Percentiles rank a stretch among this genome's conserved stretches.
phyloP scores from a whole-genome alignment of 208 protist species.

The Leishmania aethiopica region DNA sequence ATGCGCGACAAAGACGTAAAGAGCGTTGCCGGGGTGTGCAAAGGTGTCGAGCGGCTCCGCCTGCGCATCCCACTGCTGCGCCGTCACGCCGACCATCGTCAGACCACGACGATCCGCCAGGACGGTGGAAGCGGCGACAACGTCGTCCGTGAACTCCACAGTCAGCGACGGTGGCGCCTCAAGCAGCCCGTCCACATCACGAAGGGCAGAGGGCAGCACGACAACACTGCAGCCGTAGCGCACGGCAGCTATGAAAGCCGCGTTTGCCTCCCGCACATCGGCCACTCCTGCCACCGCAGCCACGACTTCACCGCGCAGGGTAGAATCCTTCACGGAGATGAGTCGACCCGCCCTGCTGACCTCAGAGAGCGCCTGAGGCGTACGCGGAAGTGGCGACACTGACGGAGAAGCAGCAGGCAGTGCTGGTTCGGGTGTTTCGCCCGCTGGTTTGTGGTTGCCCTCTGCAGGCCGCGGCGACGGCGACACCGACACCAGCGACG shows the following conservation, averaged over 20 bases:
- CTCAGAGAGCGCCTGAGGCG: background rate
- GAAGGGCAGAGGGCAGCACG: slow-evolving; percentile 52
- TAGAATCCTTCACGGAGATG: slow-evolving; percentile 16
- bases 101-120: slow-evolving; percentile 44
- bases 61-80: slow-evolving; percentile 25
- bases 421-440: background rate
- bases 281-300: slow-evolving; percentile 46
- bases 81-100: slow-evolving; percentile 52
- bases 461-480: background rate
- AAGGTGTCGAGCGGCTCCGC: slow-evolving; percentile 48
- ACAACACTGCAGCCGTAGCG: slow-evolving; percentile 65
- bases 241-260: slow-evolving; percentile 57
- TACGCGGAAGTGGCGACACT: slow-evolving; percentile 11
- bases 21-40: slow-evolving; percentile 49
- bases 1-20: slow-evolving; percentile 66
- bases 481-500: background rate
- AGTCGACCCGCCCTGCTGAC: slow-evolving; percentile 6
- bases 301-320: slow-evolving; percentile 58
- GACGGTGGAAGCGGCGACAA: slow-evolving; percentile 43
- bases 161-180: slow-evolving; percentile 44
- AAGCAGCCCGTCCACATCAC: slow-evolving; percentile 24
- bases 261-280: slow-evolving; percentile 54
- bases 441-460: slow-evolving; percentile 7
- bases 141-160: slow-evolving; percentile 53
- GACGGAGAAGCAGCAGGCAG: slow-evolving; percentile 7